phyloP scores from a whole-genome alignment of 371 early-diverging fungal species.

The Neoconidiobolus thromboides region DNA sequence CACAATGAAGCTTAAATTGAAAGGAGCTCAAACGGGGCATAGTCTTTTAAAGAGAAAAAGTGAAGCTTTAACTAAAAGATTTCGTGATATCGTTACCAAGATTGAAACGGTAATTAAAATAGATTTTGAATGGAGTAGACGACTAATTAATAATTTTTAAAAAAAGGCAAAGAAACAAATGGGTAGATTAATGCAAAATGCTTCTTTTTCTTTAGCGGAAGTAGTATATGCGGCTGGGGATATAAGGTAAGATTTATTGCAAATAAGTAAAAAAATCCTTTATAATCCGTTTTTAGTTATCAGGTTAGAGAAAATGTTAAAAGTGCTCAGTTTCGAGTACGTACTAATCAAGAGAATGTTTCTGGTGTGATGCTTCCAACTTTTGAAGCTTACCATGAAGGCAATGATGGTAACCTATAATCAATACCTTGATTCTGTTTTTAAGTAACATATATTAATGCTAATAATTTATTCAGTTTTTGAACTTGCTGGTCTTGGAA shows the following conservation, averaged over 20 bases:
- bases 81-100: conserved; percentile 83
- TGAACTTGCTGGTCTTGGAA: conserved; percentile 92
- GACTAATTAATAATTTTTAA: not conserved
- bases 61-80: conserved; percentile 93
- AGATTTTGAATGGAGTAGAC: not conserved
- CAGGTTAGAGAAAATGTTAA: conserved; percentile 88
- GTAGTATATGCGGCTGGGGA: conserved; percentile 96
- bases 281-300: conserved; percentile 28
- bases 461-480: conserved; percentile 29
- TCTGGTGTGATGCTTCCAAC: conserved; percentile 91
- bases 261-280: not conserved
- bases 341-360: conserved; percentile 88
- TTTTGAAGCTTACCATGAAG: conserved; percentile 73
- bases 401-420: conserved; percentile 45
- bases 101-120: conserved; percentile 56
- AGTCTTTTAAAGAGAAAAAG: conserved; percentile 92
- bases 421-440: not conserved
- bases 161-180: conserved; percentile 67
- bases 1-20: conserved; percentile 83
- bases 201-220: conserved; percentile 94
- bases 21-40: conserved; percentile 98
- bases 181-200: conserved; percentile 93
- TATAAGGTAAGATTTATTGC: conserved; percentile 37
- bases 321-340: conserved; percentile 73
- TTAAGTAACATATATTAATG: not conserved